These are phyloP conservation scores for Primulina eburnea DNA, from an alignment of 257 asterid species.

Conservation along the genomic window DNA sequence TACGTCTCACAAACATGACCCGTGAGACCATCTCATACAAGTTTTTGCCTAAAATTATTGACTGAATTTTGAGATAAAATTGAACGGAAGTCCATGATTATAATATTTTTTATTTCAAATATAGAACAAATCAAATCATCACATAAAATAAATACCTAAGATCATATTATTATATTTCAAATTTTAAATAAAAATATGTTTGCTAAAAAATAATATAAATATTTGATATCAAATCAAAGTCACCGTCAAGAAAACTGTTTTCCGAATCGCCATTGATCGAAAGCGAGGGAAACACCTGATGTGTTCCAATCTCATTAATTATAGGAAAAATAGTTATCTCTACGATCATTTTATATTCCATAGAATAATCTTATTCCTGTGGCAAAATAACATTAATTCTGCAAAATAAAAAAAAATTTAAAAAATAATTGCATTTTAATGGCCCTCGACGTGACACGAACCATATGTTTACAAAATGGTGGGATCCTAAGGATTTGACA, in stretches of 20 bases:
- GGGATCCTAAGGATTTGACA: slow-evolving; percentile 27
- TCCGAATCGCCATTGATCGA: neutral
- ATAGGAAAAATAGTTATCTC: neutral
- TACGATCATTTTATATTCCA: neutral
- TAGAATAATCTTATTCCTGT: neutral
- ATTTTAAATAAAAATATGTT: too few species aligned
- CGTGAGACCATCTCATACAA: too few species aligned
- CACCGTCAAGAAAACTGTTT: neutral
- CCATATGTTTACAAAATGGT: slow-evolving; percentile 25
- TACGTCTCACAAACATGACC: too few species aligned
- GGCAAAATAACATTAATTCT: neutral
- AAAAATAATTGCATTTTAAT: neutral
- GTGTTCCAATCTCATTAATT: neutral
- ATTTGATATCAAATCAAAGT: neutral
- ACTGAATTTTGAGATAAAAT: too few species aligned
- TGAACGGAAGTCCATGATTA: too few species aligned
- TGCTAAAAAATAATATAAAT: too few species aligned
- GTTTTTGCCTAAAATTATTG: too few species aligned
- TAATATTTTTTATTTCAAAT: too few species aligned
- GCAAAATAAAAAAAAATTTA: too few species aligned
- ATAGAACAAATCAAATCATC: too few species aligned
- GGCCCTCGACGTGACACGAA: slow-evolving; percentile 42
- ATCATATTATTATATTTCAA: too few species aligned
- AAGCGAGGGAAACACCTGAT: neutral
- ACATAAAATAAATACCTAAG: too few species aligned